phyloP scores from a whole-genome alignment of 305 asterid genomes.

The Lippia alba region DNA sequence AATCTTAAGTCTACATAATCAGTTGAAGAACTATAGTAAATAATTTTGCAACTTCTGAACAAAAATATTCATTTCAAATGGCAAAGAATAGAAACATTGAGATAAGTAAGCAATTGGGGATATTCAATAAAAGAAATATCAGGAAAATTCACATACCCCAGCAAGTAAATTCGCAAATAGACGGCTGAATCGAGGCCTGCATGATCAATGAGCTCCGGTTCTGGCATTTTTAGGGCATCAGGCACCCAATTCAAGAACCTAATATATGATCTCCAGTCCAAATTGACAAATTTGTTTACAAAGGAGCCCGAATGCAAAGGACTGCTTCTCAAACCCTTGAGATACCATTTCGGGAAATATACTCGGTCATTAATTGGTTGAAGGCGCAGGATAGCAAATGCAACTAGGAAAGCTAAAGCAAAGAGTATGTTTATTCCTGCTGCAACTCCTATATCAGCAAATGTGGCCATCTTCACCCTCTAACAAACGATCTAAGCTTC shows the following conservation, averaged over 20 bases:
- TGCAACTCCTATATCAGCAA: slow-evolving; percentile 80
- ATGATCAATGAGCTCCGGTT: slow-evolving; percentile 89
- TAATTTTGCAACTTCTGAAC: not conserved
- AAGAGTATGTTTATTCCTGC: slow-evolving; percentile 77
- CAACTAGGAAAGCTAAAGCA: slow-evolving; percentile 73
- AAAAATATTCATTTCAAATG: not conserved
- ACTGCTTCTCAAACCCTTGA: slow-evolving; percentile 84
- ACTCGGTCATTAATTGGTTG: slow-evolving; percentile 94
- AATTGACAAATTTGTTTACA: slow-evolving; percentile 67
- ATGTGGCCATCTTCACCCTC: slow-evolving; percentile 68
- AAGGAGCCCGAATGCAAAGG: slow-evolving; percentile 69
- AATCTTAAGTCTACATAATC: slow-evolving; percentile 76
- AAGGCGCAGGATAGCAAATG: slow-evolving; percentile 80
- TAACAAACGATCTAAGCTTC: slow-evolving; percentile 26
- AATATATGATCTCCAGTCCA: slow-evolving; percentile 88
- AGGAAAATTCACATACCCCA: slow-evolving; percentile 60
- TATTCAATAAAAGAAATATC: not conserved
- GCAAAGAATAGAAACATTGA: not conserved
- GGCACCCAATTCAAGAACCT: slow-evolving; percentile 92
- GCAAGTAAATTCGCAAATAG: slow-evolving; percentile 86
- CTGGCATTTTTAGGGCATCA: slow-evolving; percentile 93
- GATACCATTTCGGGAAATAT: slow-evolving; percentile 95
- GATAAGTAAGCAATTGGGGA: too few relatives aligned
- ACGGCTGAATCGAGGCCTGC: slow-evolving; percentile 96
- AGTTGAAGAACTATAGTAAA: not conserved